Conservation (phyloP, 2,329 filamentous ascomycete species). For the Dactylellina leptospora region DNA sequence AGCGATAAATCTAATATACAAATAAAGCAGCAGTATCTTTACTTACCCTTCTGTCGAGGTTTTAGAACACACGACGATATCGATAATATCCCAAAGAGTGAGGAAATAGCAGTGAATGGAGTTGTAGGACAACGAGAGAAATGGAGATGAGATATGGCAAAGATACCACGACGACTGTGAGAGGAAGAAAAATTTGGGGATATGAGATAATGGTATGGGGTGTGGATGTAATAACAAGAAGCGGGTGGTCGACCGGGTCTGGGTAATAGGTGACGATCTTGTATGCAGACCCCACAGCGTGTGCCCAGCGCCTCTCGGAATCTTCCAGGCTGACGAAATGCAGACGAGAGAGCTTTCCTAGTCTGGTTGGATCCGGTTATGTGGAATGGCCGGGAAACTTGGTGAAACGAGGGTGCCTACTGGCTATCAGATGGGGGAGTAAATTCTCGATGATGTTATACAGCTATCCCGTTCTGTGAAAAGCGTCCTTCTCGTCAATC, state of each 20-base stretch:
- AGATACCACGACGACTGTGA: neutral
- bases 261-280: constrained; percentile 18
- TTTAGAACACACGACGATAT: neutral
- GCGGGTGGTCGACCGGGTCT: neutral
- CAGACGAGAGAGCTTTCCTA: neutral
- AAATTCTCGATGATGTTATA: constrained; percentile 40
- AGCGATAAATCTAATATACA: neutral
- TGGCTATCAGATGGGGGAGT: neutral
- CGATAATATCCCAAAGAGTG: neutral
- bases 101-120: neutral
- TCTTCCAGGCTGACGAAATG: neutral
- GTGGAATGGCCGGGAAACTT: constrained; percentile 6
- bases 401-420: too few species aligned
- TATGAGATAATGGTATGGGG: constrained; percentile 8
- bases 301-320: neutral
- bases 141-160: neutral
- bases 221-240: constrained; percentile 7
- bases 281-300: neutral
- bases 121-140: neutral
- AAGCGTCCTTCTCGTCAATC: constrained; percentile 14
- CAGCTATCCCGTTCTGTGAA: neutral
- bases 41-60: neutral
- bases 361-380: constrained; percentile 4
- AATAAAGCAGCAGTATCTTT: neutral
- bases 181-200: neutral